These are phyloP conservation scores for Lasiosphaeria hispida DNA, from an alignment of 495 filamentous ascomycete genomes.

Conservation along the genomic window DNA sequence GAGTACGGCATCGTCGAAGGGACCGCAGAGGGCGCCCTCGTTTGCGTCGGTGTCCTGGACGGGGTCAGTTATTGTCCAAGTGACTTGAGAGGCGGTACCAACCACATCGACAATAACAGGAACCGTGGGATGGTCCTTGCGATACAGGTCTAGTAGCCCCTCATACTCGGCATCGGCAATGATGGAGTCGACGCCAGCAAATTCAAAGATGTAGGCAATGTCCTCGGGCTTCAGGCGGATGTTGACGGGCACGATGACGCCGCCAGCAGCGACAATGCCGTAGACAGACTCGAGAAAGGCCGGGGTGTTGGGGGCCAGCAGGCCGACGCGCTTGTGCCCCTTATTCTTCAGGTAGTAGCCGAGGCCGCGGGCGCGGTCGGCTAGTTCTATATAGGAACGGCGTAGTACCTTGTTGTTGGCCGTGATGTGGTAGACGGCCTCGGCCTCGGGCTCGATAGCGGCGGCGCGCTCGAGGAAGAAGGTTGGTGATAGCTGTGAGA, in stretches of 20 bases:
- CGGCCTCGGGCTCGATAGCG: constrained; percentile 81
- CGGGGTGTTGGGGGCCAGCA: constrained; percentile 88
- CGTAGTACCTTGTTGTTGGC: constrained; percentile 69
- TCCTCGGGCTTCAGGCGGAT: constrained; percentile 86
- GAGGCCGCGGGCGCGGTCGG: constrained; percentile 79
- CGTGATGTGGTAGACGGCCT: constrained; percentile 85
- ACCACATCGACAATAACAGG: constrained; percentile 70
- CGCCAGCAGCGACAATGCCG: constrained; percentile 82
- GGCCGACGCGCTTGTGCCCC: constrained; percentile 66
- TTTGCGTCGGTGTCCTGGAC: constrained; percentile 72
- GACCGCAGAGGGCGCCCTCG: constrained; percentile 69
- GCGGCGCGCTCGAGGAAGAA: constrained; percentile 87
- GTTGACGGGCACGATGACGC: constrained; percentile 78
- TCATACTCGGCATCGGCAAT: constrained; percentile 81
- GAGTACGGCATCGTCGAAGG: constrained; percentile 78
- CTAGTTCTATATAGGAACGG: constrained; percentile 73
- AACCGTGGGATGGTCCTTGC: constrained; percentile 54
- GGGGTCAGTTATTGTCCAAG: neutral
- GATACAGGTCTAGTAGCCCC: constrained; percentile 64
- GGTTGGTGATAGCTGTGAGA: constrained; percentile 83
- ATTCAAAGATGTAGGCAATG: constrained; percentile 84
- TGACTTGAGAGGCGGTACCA: constrained; percentile 9
- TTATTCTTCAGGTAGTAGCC: constrained; percentile 81
- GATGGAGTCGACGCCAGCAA: constrained; percentile 82
- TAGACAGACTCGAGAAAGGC: constrained; percentile 90